phyloP scores from a whole-genome alignment of 805 yeast genomes.

The Cyberlindnera samutprakarnensis region DNA sequence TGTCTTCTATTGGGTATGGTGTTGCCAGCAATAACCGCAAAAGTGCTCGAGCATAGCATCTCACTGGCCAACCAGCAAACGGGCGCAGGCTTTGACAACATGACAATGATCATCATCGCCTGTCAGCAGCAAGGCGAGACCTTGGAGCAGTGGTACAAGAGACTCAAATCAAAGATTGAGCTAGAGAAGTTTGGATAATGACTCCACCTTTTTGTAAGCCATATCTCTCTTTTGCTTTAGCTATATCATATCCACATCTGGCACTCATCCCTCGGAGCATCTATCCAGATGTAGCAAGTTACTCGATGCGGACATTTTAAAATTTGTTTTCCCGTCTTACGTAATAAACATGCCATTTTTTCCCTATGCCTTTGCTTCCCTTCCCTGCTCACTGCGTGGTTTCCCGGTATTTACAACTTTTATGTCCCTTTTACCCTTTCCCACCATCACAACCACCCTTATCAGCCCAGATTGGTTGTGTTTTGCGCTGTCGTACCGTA shows the following conservation, averaged over 20 bases:
- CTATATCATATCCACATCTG: background rate
- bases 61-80: constrained; percentile 66
- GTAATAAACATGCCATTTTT: no score
- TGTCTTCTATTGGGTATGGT: constrained; percentile 50
- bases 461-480: no score
- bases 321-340: no score
- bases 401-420: no score
- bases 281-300: no score
- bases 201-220: background rate
- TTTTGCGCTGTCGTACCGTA: no score
- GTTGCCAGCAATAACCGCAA: constrained; percentile 50
- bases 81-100: constrained; percentile 77
- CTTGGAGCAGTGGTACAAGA: constrained; percentile 50
- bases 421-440: background rate
- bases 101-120: constrained; percentile 68
- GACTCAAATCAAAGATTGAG: constrained; percentile 38
- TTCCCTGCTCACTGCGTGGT: no score
- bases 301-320: no score
- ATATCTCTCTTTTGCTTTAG: background rate
- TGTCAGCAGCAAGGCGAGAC: constrained; percentile 39
- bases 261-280: background rate
- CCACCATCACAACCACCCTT: background rate
- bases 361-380: no score
- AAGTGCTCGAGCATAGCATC: constrained; percentile 56
- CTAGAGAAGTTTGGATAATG: constrained; percentile 16